Evolutionary conservation across 441 rosid species (phyloP).

Genomic region (Euphorbia corollata): DNA sequence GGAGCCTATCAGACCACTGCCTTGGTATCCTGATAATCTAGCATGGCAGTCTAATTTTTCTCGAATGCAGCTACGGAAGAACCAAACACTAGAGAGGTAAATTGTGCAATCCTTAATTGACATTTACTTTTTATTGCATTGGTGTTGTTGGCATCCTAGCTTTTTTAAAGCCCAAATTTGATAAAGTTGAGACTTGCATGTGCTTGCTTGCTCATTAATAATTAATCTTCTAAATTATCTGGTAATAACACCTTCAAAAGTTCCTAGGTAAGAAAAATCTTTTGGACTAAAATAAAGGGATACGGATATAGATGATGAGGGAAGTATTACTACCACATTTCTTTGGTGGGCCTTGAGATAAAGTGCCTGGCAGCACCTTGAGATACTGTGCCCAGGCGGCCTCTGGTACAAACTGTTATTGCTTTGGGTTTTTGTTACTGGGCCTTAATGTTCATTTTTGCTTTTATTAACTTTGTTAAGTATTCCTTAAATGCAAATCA

Average conservation of each 20-base stretch:
- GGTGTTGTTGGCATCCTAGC: neutral
- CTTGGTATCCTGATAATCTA: constrained; percentile 87
- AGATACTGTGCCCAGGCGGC: too few species aligned
- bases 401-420: too few species aligned
- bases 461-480: too few species aligned
- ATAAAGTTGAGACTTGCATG: constrained; percentile 1
- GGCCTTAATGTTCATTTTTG: too few species aligned
- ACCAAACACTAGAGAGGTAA: constrained; percentile 84
- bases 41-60: constrained; percentile 96
- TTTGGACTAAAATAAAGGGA: neutral
- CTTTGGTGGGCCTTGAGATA: too few species aligned
- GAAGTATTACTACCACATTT: neutral
- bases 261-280: neutral
- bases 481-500: too few species aligned
- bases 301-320: neutral
- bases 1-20: constrained; percentile 77
- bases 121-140: neutral
- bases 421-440: too few species aligned
- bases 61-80: constrained; percentile 84
- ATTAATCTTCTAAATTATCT: neutral
- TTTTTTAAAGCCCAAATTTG: neutral
- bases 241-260: neutral
- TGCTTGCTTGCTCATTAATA: constrained; percentile 4
- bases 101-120: constrained; percentile 1
- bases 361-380: too few species aligned